A percentile compares a stretch with the other conserved stretches of the same genome.
phyloP scores from a whole-genome alignment of 2,329 filamentous ascomycete genomes.

The Cordyceps tenuipes region DNA sequence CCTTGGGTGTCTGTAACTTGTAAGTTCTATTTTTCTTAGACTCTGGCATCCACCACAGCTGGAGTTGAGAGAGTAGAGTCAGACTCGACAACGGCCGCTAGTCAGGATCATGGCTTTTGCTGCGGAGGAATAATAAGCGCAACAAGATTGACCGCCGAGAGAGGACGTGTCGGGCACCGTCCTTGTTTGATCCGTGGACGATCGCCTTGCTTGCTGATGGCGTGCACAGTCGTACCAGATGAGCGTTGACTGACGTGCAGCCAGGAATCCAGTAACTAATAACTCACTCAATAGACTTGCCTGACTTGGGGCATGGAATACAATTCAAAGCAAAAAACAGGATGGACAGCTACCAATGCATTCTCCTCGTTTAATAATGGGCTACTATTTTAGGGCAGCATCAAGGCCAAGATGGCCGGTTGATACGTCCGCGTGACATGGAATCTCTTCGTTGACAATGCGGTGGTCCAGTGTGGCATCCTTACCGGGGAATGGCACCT shows the following conservation, averaged over 20 bases:
- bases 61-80: background rate
- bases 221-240: constrained; percentile 1
- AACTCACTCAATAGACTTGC: background rate
- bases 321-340: background rate
- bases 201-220: background rate
- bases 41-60: background rate
- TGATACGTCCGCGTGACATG: constrained; percentile 6
- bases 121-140: background rate
- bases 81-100: background rate
- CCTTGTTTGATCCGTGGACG: constrained; percentile 7
- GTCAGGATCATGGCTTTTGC: background rate
- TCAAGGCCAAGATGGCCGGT: background rate
- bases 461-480: constrained; percentile 6
- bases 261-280: background rate
- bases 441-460: background rate
- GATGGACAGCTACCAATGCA: too few relatives aligned
- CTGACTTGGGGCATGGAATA: constrained; percentile 3
- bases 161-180: constrained; percentile 1
- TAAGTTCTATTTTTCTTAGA: background rate
- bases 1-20: too few relatives aligned
- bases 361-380: background rate
- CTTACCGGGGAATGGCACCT: constrained; percentile 4
- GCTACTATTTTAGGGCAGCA: background rate
- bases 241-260: constrained; percentile 10
- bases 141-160: background rate